Conservation (phyloP, 331 rosid genomes). For the Quercus phellos region DNA sequence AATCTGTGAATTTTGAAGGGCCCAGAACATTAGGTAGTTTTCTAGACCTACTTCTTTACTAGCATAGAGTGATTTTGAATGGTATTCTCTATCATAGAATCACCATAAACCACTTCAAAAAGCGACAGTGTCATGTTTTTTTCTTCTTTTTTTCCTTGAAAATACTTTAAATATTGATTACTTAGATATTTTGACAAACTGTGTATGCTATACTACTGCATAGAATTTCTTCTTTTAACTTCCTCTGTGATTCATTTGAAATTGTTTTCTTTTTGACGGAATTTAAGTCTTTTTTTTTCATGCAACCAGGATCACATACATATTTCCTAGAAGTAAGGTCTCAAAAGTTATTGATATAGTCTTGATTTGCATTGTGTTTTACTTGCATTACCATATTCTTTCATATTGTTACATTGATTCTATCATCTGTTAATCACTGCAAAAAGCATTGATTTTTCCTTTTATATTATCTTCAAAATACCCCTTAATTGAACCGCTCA, state of each 20-base stretch:
- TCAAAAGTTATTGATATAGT: not conserved
- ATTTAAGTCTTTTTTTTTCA: not conserved
- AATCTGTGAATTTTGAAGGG: not conserved
- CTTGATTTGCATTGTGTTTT: not conserved
- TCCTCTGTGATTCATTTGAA: not conserved
- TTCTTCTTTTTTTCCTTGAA: not conserved
- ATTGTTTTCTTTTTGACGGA: too few relatives aligned
- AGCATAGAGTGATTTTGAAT: not conserved
- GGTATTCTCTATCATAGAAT: not conserved
- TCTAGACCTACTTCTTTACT: not conserved
- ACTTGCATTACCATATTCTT: not conserved
- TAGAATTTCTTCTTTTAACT: too few relatives aligned
- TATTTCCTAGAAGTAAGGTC: not conserved
- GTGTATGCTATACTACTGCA: too few relatives aligned
- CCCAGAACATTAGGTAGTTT: not conserved
- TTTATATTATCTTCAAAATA: not conserved
- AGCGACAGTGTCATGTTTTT: not conserved
- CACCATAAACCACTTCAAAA: not conserved
- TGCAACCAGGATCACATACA: not conserved
- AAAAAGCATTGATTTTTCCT: not conserved
- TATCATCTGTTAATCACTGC: not conserved
- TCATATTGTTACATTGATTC: not conserved
- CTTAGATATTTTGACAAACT: too few relatives aligned
- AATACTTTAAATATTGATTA: not conserved
- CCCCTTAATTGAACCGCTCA: not conserved